Percentiles rank a stretch among this genome's conserved stretches.
Evolutionary conservation across 352 stramenopile genomes (phyloP).

Genomic region (Thalassiosira mediterranea): DNA sequence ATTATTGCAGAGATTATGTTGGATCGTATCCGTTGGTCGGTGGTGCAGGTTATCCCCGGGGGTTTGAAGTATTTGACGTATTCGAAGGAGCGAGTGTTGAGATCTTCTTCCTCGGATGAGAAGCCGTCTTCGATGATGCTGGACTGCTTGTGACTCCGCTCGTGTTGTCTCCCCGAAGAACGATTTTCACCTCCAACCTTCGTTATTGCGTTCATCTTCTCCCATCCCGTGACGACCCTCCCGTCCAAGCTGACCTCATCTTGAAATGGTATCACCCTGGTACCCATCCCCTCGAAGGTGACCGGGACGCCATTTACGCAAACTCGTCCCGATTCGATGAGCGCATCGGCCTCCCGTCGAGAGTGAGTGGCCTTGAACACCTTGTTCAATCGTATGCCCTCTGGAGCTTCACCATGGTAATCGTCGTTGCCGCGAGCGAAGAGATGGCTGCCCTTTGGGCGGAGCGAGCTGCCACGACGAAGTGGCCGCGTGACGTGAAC

Average conservation of each 20-base stretch:
- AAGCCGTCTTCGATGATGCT: conserved; percentile 9
- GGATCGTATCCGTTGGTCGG: conserved; percentile 58
- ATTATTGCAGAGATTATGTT: conserved; percentile 72
- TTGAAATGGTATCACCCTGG: conserved; percentile 60
- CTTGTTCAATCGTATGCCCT: conserved; percentile 79
- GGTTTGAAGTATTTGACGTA: conserved; percentile 88
- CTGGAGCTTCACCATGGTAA: too few species aligned
- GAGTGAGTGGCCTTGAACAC: conserved; percentile 80
- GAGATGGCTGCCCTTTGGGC: too few species aligned
- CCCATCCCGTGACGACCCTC: conserved; percentile 68
- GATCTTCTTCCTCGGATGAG: not conserved
- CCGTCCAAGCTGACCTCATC: conserved; percentile 73
- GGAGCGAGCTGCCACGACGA: too few species aligned
- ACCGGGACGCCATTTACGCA: conserved; percentile 61
- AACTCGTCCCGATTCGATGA: conserved; percentile 71
- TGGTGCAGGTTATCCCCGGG: conserved; percentile 80
- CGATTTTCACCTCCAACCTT: conserved; percentile 5
- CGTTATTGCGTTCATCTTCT: conserved; percentile 67
- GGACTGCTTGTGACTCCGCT: conserved; percentile 11
- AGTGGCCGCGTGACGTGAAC: too few species aligned
- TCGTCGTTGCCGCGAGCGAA: too few species aligned
- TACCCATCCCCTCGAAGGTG: conserved; percentile 28
- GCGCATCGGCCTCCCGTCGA: conserved; percentile 66
- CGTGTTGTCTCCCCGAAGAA: not conserved
- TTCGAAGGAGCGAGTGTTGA: conserved; percentile 53